Percentiles rank a stretch among this genome's conserved stretches.
phyloP scores from a whole-genome alignment of 208 protist species.

The Leishmania braziliensis region DNA sequence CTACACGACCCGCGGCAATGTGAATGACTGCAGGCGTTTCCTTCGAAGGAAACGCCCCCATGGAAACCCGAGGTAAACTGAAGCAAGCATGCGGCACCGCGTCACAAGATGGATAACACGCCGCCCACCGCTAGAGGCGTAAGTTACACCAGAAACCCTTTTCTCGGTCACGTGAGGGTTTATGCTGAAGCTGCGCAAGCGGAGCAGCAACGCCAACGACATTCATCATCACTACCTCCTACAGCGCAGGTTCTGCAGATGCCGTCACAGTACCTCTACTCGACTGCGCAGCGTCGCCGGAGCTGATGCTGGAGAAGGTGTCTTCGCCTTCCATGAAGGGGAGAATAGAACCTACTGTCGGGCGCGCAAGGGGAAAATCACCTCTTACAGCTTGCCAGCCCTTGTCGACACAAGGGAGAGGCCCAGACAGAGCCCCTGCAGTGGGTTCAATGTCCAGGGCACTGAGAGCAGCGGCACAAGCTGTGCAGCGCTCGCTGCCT shows the following conservation, averaged over 20 bases:
- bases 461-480: not conserved
- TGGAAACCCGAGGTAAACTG: constrained; percentile 15
- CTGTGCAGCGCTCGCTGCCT: not conserved
- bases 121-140: constrained; percentile 26
- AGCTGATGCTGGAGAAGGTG: not conserved
- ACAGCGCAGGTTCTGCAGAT: not conserved
- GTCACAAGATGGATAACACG: constrained; percentile 20
- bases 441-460: not conserved
- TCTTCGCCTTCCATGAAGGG: not conserved
- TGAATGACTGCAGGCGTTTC: constrained; percentile 23
- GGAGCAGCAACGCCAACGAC: constrained; percentile 29
- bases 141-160: constrained; percentile 24
- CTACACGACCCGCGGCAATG: constrained; percentile 30
- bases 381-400: not conserved
- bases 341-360: not conserved
- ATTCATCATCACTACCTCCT: not conserved
- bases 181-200: constrained; percentile 24
- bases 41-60: constrained; percentile 15
- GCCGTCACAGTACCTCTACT: not conserved
- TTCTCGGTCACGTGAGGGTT: constrained; percentile 29
- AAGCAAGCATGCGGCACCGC: constrained; percentile 12
- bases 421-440: not conserved
- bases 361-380: not conserved
- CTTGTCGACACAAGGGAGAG: not conserved
- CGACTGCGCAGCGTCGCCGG: not conserved